These are phyloP conservation scores for Lentinula sp. DNA, from an alignment of 768 basidiomycete species.

Conservation along the genomic window DNA sequence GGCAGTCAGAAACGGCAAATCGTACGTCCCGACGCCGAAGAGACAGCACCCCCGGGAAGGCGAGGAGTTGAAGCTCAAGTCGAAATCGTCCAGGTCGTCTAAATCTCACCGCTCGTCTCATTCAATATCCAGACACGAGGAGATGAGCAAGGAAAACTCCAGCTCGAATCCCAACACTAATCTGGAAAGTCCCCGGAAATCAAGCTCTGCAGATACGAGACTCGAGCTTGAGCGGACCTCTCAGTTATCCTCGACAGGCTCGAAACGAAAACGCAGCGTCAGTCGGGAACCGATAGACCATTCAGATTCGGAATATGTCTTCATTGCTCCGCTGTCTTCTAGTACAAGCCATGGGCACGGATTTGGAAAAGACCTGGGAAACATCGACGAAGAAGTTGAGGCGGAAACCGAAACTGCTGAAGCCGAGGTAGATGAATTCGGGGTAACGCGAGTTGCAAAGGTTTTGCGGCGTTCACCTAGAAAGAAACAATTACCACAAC, in stretches of 20 bases:
- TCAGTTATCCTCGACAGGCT: not conserved
- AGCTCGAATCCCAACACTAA: not conserved
- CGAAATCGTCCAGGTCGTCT: not conserved
- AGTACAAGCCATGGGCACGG: not conserved
- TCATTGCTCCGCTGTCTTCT: not conserved
- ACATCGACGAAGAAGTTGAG: slow-evolving; percentile 1
- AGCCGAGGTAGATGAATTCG: not conserved
- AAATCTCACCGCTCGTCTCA: not conserved
- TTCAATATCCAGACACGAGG: not conserved
- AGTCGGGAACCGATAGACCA: not conserved
- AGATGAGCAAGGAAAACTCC: not conserved
- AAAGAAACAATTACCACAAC: not conserved
- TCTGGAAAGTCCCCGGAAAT: not conserved
- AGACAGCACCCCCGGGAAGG: slow-evolving; percentile 22
- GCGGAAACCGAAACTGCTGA: not conserved
- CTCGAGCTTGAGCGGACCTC: not conserved
- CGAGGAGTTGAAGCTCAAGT: slow-evolving; percentile 12
- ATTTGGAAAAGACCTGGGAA: not conserved
- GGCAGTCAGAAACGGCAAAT: slow-evolving; percentile 58
- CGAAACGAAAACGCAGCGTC: not conserved
- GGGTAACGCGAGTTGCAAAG: not conserved
- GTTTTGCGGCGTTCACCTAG: not conserved
- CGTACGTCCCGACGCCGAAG: slow-evolving; percentile 57
- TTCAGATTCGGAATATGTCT: not conserved
- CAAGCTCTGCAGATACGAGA: not conserved